Base-by-base conservation (phyloP, 768 basidiomycete species). In the Tephrocybe sp. region DNA sequence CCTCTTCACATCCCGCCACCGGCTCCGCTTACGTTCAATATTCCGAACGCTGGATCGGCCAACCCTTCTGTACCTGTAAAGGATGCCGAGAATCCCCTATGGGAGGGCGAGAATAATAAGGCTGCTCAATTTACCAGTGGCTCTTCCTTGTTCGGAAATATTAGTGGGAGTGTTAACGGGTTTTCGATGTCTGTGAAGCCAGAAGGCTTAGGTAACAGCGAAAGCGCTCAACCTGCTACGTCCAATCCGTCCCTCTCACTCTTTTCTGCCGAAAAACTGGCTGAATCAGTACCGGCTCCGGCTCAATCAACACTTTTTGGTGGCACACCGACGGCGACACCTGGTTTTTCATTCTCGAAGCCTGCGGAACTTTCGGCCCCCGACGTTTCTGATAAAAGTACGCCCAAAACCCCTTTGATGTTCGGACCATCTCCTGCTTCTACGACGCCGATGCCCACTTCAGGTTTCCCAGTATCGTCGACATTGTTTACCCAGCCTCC, bases 81-180 rank as follows among this genome's bases (percentile, higher is more conserved):
- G 35, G 74, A 75, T 47, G 51, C 49, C 11, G 71, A 72, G 38
- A 76, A 76, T 54, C 72, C 74, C 0, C 60, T 77, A 16, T 77
- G 73, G 74, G 71, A 74, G 22, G 72, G 72, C 25, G 69, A 70
- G 4, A 68, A 64, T 43, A 62, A 57, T 30, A 54, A 54, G 39
- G 46, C 16, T 9, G 25, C n/a, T 13, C 54, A 32, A 24, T 49
- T 35, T 43, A 18, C 55, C 32, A 52, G 49, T 6, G 19, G 51
- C 28, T 48, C 39, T 15, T 19, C 42, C 11, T 25, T 51, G 11
- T 52, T 54, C 44, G 47, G 51, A 8, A 21, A 32, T 27, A 13
- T 18, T 12, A 46, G 41, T 19, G 21, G 34, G 39, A 31, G 12
- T 21, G n/a, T n/a, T n/a, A n/a, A n/a, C n/a, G 41, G 22, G 21